Evolutionary conservation across 441 rosid genomes (phyloP), one percentile per base, ranked within the genome.

Genomic region (Pelargonium myrrhifolium): DNA sequence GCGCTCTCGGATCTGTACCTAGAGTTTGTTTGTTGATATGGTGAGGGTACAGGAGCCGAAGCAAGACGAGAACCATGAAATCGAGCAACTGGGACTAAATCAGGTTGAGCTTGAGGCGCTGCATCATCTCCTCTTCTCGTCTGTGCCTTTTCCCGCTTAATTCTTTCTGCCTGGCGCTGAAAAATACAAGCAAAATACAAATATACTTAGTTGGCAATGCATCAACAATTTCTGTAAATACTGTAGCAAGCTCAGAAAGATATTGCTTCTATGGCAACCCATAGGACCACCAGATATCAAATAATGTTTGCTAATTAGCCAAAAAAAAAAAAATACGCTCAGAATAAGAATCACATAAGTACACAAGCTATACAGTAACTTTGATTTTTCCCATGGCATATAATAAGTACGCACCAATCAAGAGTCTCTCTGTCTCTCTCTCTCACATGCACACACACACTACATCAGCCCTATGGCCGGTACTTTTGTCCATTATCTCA

Each of bases 21-120:
- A 58, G 62, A 71, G 65, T 60, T 67, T 31, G 56, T 68, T n/a
- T 72, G 75, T 84, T 83, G 87, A 79, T 72, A 94, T 55, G 98
- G 99, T 40, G 98, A 84, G 67, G 93, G 89, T 35, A 80, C 53
- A 74, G 91, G 89, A 68, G 85, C 96, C 17, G 99, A 86, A 66
- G 99, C 94, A 73, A 94, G 99, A 67, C 98, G 87, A 71, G 97
- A 89, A 74, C 98, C 96, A 64, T 70, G 89, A 79, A 79, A 88
- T 72, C 79, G 82, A 75, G 89, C 47, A 78, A 95, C 92, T 15
- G 98, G 86, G 78, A 92, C 98, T 76, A 95, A 80, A 72, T 86
- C 84, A 64, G 87, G 85, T 73, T 78, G 81, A 73, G 67, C 74
- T 75, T 68, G 77, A 59, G 87, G 91, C 60, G 79, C 82, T 0